Evolutionary conservation across 352 stramenopile species (phyloP), one percentile per base, ranked within the genome.

Genomic region (Phytophthora chlamydospora): DNA sequence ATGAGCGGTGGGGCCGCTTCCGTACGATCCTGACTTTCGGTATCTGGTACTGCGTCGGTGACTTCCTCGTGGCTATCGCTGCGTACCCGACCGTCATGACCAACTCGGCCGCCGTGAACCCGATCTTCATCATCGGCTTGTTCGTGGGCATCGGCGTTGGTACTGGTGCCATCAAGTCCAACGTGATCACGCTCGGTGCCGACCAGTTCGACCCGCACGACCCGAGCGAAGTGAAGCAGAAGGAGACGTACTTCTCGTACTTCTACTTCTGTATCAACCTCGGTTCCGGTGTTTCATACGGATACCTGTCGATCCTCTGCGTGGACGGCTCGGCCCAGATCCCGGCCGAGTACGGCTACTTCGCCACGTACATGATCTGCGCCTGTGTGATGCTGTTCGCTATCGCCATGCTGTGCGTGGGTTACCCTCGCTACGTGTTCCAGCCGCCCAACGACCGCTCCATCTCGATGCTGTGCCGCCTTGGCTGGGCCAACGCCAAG

Each of bases 231-330:
- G 58, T 68, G 4, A 61, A 74, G 29, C 62, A 85, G 44, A 85
- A 90, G 56, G 66, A 82, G 40, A 83, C 69, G 36, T 96, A 79
- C 70, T 95, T 95, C 66, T n/a, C n/a, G n/a, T n/a, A n/a, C n/a
- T n/a, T n/a, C n/a, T n/a, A n/a, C n/a, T n/a, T n/a, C n/a, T n/a
- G 64, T 42, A 83, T 94, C 62, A 96, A 96, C 62, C 39, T 91
- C 11, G 87, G 88, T 12, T 52, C 88, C 1, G 51, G 62, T 7
- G 68, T 96, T 31, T 85, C 77, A 40, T 96, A 93, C 68, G 88
- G 75, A 8, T 85, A 92, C 52, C 64, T 96, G n/a, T 85, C 84
- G n/a, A 79, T 81, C 21, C 61, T 96, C 32, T 91, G 75, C 39
- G 83, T 95, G 32, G 78, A 96, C 51, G 88, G 87, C 6, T 80